These are phyloP conservation scores for Globisporangium okanoganense DNA, from an alignment of 352 stramenopile species.

Conservation along the genomic window DNA sequence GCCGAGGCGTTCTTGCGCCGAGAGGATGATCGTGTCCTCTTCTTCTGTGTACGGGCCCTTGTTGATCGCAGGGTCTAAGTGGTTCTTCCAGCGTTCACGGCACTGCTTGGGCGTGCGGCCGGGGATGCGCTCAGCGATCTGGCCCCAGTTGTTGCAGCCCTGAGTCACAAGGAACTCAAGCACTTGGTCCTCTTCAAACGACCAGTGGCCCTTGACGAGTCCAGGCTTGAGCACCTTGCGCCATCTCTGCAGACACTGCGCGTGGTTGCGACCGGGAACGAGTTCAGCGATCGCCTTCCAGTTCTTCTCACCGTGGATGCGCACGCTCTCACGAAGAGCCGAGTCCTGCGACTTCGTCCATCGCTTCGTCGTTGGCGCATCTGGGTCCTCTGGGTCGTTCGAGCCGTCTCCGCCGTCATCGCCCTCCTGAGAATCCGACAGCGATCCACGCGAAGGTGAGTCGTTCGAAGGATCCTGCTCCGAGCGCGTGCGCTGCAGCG, in stretches of 20 bases:
- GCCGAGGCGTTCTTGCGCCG: slow-evolving; percentile 86
- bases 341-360: slow-evolving; percentile 88
- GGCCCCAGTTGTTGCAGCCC: slow-evolving; percentile 91
- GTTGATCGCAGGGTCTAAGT: slow-evolving; percentile 89
- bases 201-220: slow-evolving; percentile 95
- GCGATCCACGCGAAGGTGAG: slow-evolving; percentile 6
- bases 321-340: slow-evolving; percentile 76
- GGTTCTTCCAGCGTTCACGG: slow-evolving; percentile 89
- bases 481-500: slow-evolving; percentile 52
- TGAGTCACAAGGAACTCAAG: slow-evolving; percentile 88
- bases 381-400: slow-evolving; percentile 40
- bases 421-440: slow-evolving; percentile 28
- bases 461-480: slow-evolving; percentile 20
- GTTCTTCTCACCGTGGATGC: slow-evolving; percentile 84
- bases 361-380: slow-evolving; percentile 78
- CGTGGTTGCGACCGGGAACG: slow-evolving; percentile 80
- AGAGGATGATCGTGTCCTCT: slow-evolving; percentile 93
- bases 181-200: slow-evolving; percentile 92
- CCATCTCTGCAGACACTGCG: slow-evolving; percentile 88
- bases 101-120: slow-evolving; percentile 92
- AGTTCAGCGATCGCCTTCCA: slow-evolving; percentile 88
- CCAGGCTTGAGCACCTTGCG: slow-evolving; percentile 93
- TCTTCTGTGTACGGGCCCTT: slow-evolving; percentile 94
- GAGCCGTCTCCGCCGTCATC: slow-evolving; percentile 29
- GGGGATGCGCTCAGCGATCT: slow-evolving; percentile 91